Conservation (phyloP, 192 early-diverging fungal genomes). For the Cetraspora pellucida region DNA sequence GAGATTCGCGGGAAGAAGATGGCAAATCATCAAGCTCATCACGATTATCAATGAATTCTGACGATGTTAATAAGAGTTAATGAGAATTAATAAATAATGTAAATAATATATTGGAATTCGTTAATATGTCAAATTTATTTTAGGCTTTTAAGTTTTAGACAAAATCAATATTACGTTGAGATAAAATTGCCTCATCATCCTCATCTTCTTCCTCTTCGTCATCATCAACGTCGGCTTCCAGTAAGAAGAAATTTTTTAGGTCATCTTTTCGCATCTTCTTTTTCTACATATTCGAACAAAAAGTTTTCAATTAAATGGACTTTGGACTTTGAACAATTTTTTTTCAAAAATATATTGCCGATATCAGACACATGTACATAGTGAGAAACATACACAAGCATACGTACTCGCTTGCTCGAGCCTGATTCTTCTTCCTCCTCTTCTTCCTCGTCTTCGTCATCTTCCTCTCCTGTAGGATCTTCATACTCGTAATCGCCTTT, state of each 20-base stretch:
- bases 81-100: too few species aligned
- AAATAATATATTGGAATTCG: background rate
- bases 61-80: background rate
- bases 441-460: conserved; percentile 54
- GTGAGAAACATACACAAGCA: background rate
- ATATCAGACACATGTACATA: background rate
- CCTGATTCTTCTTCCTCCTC: conserved; percentile 56
- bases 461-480: conserved; percentile 48
- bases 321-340: too few species aligned
- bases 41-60: conserved; percentile 63
- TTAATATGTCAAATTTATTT: background rate
- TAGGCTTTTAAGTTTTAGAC: background rate
- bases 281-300: conserved; percentile 19
- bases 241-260: conserved; percentile 59
- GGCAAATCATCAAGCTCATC: conserved; percentile 65
- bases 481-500: conserved; percentile 16
- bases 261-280: conserved; percentile 52
- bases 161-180: background rate
- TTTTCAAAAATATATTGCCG: background rate
- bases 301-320: conserved; percentile 12
- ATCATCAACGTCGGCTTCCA: conserved; percentile 69
- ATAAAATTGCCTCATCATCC: conserved; percentile 39
- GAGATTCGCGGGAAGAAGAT: conserved; percentile 17
- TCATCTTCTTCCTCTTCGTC: conserved; percentile 72
- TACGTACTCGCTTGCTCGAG: conserved; percentile 40